Evolutionary conservation across 495 filamentous ascomycete species (phyloP).

Genomic region (Penicillium robsamsonii): DNA sequence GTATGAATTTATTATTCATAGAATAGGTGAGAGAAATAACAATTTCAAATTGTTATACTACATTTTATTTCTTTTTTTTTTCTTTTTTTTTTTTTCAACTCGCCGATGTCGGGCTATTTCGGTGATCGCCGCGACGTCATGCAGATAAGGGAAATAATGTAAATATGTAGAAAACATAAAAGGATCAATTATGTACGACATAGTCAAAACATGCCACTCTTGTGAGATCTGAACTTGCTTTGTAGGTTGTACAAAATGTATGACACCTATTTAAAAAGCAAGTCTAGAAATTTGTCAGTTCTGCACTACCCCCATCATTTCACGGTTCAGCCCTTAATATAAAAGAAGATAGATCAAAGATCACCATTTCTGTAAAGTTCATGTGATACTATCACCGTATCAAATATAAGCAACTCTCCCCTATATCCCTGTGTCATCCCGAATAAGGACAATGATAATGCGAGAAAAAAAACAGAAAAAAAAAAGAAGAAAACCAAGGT

Average conservation of each 20-base stretch:
- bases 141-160: neutral
- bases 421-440: neutral
- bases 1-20: neutral
- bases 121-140: constrained; percentile 2
- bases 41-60: neutral
- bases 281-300: neutral
- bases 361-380: neutral
- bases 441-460: neutral
- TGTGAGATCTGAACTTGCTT: neutral
- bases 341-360: neutral
- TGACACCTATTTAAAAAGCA: neutral
- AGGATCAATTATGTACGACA: constrained; percentile 7
- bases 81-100: neutral
- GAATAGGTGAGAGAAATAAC: neutral
- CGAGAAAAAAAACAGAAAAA: neutral
- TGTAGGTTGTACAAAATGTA: neutral
- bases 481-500: no score
- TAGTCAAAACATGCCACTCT: constrained; percentile 7
- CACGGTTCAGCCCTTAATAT: neutral
- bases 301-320: neutral
- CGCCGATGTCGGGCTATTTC: neutral
- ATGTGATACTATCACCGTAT: neutral
- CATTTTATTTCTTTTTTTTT: no score
- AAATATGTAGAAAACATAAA: neutral
- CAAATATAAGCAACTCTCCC: neutral